Percentiles rank a stretch among this genome's conserved stretches.
These are phyloP conservation scores for Fusarium metavorans DNA, from an alignment of 2,329 filamentous ascomycete species.

Conservation along the genomic window DNA sequence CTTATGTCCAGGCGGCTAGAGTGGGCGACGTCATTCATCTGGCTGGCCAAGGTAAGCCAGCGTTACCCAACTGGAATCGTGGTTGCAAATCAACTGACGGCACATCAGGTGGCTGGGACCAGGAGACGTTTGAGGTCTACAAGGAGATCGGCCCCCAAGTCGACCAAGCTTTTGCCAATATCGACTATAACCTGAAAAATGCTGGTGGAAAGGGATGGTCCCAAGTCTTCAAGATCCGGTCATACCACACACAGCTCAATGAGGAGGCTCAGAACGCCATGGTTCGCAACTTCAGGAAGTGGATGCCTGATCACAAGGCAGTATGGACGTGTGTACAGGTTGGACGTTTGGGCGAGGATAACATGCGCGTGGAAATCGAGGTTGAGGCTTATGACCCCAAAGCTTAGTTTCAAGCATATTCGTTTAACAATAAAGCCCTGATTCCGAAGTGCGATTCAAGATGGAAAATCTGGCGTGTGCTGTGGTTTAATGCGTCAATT, in stretches of 20 bases:
- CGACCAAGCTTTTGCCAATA: background rate
- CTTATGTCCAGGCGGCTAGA: background rate
- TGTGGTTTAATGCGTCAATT: too few relatives aligned
- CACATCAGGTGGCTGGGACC: background rate
- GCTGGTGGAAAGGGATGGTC: background rate
- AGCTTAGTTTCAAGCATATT: too few relatives aligned
- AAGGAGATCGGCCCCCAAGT: slow-evolving; percentile 1
- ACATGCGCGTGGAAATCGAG: slow-evolving; percentile 12
- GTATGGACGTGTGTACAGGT: background rate
- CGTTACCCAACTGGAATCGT: too few relatives aligned
- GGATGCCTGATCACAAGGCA: background rate
- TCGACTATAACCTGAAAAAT: background rate
- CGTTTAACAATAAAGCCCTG: too few relatives aligned
- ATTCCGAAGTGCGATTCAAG: too few relatives aligned
- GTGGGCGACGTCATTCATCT: background rate
- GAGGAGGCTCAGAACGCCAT: background rate
- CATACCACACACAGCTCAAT: background rate
- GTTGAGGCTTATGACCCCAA: slow-evolving; percentile 1
- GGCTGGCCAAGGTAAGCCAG: background rate
- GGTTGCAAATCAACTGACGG: too few relatives aligned
- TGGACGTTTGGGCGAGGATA: background rate
- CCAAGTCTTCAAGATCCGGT: background rate
- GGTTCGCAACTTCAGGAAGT: background rate
- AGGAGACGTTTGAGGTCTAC: background rate
- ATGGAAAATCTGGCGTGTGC: too few relatives aligned